Conservation (phyloP, 148 eudicot genomes). For the Arctostaphylos glauca region DNA sequence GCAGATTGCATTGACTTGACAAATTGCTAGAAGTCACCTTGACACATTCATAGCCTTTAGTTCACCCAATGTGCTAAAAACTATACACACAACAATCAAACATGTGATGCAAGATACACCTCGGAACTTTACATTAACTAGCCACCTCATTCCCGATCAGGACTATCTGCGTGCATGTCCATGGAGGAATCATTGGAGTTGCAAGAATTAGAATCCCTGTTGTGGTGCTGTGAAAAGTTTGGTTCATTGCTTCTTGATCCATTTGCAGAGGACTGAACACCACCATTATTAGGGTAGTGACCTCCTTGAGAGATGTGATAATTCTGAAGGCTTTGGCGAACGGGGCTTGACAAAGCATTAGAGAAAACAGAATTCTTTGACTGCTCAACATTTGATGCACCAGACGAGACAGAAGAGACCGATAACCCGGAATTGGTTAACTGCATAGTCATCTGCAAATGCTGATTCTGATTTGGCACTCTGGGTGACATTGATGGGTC, state of each 20-base stretch:
- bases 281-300: slow-evolving; percentile 21
- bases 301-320: slow-evolving; percentile 62
- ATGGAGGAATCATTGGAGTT: slow-evolving; percentile 63
- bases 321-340: slow-evolving; percentile 71
- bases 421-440: background rate
- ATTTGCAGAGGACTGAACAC: slow-evolving; percentile 23
- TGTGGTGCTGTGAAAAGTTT: slow-evolving; percentile 31
- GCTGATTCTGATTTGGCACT: slow-evolving; percentile 23
- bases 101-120: background rate
- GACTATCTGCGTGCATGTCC: slow-evolving; percentile 88
- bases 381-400: slow-evolving; percentile 41
- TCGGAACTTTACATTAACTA: slow-evolving; percentile 36
- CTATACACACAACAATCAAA: background rate
- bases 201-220: slow-evolving; percentile 40
- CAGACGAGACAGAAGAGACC: slow-evolving; percentile 27
- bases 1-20: background rate
- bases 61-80: background rate
- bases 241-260: slow-evolving; percentile 37
- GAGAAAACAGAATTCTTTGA: slow-evolving; percentile 70
- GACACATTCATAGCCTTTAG: background rate
- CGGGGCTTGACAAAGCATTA: slow-evolving; percentile 79
- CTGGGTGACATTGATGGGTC: slow-evolving; percentile 41
- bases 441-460: slow-evolving; percentile 19
- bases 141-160: slow-evolving; percentile 51
- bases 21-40: background rate